Percentiles rank a stretch among this genome's conserved stretches.
phyloP scores from a whole-genome alignment of 495 filamentous ascomycete genomes.

The Polyplosphaeria fusca region DNA sequence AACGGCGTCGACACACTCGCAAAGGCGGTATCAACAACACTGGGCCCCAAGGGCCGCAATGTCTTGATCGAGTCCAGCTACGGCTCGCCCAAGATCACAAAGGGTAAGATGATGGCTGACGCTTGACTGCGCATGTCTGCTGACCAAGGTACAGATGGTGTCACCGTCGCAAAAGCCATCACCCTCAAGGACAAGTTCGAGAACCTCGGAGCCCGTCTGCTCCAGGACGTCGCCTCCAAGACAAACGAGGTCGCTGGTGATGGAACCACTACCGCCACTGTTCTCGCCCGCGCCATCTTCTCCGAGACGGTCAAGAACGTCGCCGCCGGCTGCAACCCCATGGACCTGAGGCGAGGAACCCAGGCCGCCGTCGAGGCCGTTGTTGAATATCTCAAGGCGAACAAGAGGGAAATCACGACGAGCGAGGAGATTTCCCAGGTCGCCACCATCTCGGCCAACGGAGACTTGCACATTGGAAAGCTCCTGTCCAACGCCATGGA shows the following conservation, averaged over 20 bases:
- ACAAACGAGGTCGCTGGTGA: conserved; percentile 99
- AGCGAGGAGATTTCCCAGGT: conserved; percentile 97
- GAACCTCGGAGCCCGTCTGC: conserved; percentile 92
- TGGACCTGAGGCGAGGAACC: conserved; percentile 95
- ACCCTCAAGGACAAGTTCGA: conserved; percentile 98
- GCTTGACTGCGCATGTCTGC: conserved; percentile 18
- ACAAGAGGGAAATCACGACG: conserved; percentile 96
- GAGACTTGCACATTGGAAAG: conserved; percentile 91
- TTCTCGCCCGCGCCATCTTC: conserved; percentile 97
- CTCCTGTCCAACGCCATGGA: conserved; percentile 98
- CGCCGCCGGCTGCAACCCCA: conserved; percentile 97
- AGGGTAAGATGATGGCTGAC: conserved; percentile 59
- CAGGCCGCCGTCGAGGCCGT: conserved; percentile 94
- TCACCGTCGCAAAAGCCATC: conserved; percentile 89
- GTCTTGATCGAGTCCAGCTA: conserved; percentile 97
- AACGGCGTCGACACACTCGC: conserved; percentile 95
- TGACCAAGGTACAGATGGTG: conserved; percentile 67
- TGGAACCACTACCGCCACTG: conserved; percentile 95
- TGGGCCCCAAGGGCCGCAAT: conserved; percentile 97
- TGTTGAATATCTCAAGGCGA: conserved; percentile 85
- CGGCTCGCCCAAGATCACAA: conserved; percentile 98
- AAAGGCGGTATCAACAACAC: conserved; percentile 91
- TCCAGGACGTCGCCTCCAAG: conserved; percentile 98
- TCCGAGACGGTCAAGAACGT: conserved; percentile 99
- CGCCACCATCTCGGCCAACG: conserved; percentile 96